A percentile compares a stretch with the other conserved stretches of the same genome.
These are phyloP conservation scores for Globisporangium nagaii DNA, from an alignment of 352 stramenopile genomes.

Conservation along the genomic window DNA sequence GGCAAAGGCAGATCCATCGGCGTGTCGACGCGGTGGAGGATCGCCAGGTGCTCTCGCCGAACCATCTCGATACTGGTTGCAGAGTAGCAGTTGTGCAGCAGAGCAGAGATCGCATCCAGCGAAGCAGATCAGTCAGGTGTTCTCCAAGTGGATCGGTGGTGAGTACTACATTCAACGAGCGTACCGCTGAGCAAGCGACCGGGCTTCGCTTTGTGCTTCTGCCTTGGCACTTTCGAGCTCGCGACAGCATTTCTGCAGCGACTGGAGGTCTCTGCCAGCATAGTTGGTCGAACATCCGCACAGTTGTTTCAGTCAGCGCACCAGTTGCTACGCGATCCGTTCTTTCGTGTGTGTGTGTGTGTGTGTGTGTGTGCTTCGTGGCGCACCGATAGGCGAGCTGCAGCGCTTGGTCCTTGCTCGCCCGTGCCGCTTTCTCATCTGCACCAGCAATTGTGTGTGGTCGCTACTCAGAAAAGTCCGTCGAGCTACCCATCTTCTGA, in stretches of 20 bases:
- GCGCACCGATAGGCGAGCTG: constrained; percentile 20
- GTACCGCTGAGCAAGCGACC: constrained; percentile 31
- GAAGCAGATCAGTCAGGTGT: background rate
- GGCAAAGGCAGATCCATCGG: background rate
- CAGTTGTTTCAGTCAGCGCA: too few species aligned
- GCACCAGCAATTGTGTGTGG: background rate
- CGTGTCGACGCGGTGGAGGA: constrained; percentile 30
- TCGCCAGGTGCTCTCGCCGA: constrained; percentile 28
- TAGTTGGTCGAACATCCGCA: too few species aligned
- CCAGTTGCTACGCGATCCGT: too few species aligned
- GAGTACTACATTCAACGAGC: background rate
- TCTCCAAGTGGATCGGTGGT: too few species aligned
- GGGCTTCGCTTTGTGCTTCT: constrained; percentile 28
- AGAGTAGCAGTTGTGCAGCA: background rate
- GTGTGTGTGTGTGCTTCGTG: too few species aligned
- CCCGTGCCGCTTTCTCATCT: constrained; percentile 22
- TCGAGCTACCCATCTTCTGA: too few species aligned
- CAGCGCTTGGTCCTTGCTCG: constrained; percentile 24
- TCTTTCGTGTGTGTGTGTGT: too few species aligned
- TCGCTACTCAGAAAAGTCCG: too few species aligned
- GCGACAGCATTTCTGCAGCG: constrained; percentile 25
- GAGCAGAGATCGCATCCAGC: background rate
- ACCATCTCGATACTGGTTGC: constrained; percentile 25
- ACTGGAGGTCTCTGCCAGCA: constrained; percentile 24
- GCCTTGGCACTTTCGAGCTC: constrained; percentile 28